Evolutionary conservation across 2,329 filamentous ascomycete genomes (phyloP), one percentile per base, ranked within the genome.

Genomic region (Cladosporium velox): DNA sequence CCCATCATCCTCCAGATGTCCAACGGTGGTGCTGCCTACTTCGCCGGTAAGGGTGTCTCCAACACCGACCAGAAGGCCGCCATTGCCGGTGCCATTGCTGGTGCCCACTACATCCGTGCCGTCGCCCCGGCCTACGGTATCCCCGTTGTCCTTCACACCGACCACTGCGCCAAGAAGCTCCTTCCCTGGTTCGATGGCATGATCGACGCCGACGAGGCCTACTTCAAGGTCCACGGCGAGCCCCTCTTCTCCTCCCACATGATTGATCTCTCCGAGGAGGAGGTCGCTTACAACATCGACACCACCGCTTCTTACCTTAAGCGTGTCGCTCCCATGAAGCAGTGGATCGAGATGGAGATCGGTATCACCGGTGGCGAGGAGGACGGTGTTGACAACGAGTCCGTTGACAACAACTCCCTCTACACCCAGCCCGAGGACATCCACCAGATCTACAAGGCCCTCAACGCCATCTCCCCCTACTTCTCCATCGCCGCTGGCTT

Each of bases 151-250:
- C 89, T 98, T 67, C 93, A 97, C 88, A 96, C 94, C 79, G 95
- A 99, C 81, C 95, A 98, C 86, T 97, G 94, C 83, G 94, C 95
- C 79, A 98, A 98, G 91, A 98, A 98, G 90, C 92, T 98, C 67
- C 89, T 98, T 66, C 95, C 95, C 69, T 98, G 94, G 94, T 85
- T 98, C 79, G 93, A 97, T 78, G 93, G 93, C 79, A 93, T 97
- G 89, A 83, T 98, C 74, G 93, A 95, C 70, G 94, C 90, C 74
- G 95, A 98, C 77, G 95, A 98, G 88, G 86, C 84, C 68, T 94
- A 93, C 86, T 97, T 96, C 90, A 96, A 97, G 90, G 80, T 88
- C 79, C 88, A 94, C 79, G 91, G 91, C 83, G 91, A 93, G 82
- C 94, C 95, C 71, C 90, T 98, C 65, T 98, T 96, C 88, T 93